A percentile compares a stretch with the other conserved stretches of the same genome.
phyloP scores from a whole-genome alignment of 2,329 filamentous ascomycete genomes.

The Colletotrichum sp. region DNA sequence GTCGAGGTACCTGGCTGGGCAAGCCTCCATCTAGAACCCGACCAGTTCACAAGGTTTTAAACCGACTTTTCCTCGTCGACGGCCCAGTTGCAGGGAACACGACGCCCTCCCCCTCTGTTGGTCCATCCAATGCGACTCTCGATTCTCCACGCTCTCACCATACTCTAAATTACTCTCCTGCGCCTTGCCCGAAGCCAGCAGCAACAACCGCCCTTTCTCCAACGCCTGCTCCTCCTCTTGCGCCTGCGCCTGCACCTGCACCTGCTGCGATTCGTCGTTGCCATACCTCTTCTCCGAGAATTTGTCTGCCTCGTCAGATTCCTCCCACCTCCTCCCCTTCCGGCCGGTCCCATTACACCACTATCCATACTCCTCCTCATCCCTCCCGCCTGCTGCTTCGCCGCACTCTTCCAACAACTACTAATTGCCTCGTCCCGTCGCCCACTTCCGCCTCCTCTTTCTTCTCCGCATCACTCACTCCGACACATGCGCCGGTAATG shows the following conservation, averaged over 20 bases:
- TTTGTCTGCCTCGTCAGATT: not conserved
- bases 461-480: constrained; percentile 20
- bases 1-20: constrained; percentile 17
- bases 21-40: constrained; percentile 12
- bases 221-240: not conserved
- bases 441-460: constrained; percentile 20
- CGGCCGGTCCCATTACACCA: constrained; percentile 19
- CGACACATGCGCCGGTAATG: constrained; percentile 21
- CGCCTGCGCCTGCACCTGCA: not conserved
- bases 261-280: not conserved
- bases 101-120: constrained; percentile 14
- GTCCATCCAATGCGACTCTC: constrained; percentile 17
- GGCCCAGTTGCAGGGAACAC: constrained; percentile 19
- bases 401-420: constrained; percentile 16
- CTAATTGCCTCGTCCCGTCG: constrained; percentile 19
- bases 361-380: not conserved
- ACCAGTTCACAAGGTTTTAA: constrained; percentile 29
- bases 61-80: constrained; percentile 38
- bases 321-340: not conserved
- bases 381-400: not conserved
- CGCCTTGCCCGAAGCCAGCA: constrained; percentile 13
- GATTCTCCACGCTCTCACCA: constrained; percentile 19
- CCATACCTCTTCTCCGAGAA: not conserved
- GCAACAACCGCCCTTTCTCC: not conserved
- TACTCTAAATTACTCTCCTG: constrained; percentile 17